Conservation (phyloP, 1,139 yeast species). For the Eremothecium cymbalariae region DNA sequence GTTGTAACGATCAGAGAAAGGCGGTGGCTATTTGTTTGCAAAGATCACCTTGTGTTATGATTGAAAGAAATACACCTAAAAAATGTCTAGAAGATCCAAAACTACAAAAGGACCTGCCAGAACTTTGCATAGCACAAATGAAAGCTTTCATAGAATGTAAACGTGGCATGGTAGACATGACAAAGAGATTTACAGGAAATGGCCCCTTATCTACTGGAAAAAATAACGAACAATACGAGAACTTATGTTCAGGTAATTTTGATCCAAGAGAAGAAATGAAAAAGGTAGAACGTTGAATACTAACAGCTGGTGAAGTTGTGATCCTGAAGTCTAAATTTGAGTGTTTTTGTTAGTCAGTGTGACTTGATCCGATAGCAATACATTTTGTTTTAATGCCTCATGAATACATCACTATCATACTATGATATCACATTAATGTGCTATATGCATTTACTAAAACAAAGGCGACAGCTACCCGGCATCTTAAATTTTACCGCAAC, state of each 20-base stretch:
- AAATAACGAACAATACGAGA: slow-evolving; percentile 78
- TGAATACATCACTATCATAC: too few relatives aligned
- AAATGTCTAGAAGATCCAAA: slow-evolving; percentile 80
- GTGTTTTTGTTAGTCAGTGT: slow-evolving; percentile 40
- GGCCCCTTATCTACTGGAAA: slow-evolving; percentile 90
- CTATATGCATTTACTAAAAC: too few relatives aligned
- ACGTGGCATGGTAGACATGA: slow-evolving; percentile 77
- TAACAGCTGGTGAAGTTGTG: too few relatives aligned
- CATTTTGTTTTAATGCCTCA: too few relatives aligned
- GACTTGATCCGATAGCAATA: too few relatives aligned
- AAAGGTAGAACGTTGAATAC: too few relatives aligned
- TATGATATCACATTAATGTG: too few relatives aligned
- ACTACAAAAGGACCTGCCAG: slow-evolving; percentile 69
- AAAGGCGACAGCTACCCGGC: too few relatives aligned
- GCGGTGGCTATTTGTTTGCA: slow-evolving; percentile 94
- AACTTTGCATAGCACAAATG: slow-evolving; percentile 77
- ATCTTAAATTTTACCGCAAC: too few relatives aligned
- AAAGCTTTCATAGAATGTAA: slow-evolving; percentile 83
- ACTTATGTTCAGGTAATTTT: slow-evolving; percentile 70
- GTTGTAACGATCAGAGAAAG: slow-evolving; percentile 88
- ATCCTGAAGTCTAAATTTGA: too few relatives aligned
- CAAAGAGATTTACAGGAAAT: slow-evolving; percentile 87
- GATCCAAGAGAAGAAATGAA: slow-evolving; percentile 73
- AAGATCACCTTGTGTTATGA: slow-evolving; percentile 90
- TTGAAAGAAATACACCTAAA: slow-evolving; percentile 83